Base-by-base conservation (phyloP, 1,284 basidiomycete species). In the Exsudoporus floridanus region DNA sequence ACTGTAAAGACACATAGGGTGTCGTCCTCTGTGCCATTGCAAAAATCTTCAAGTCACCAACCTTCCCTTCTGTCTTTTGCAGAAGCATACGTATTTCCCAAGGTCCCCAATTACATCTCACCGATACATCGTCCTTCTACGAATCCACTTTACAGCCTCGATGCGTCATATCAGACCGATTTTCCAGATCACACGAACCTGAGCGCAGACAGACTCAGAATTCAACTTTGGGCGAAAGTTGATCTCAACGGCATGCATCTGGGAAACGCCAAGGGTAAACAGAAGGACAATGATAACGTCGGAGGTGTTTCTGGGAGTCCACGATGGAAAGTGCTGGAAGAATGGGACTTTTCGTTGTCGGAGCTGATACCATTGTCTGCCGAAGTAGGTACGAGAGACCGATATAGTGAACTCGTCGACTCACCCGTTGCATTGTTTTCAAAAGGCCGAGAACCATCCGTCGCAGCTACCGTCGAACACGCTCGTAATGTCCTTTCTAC, bases 51-150 rank as follows among this genome's bases (percentile, higher is more conserved):
- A 30, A 57, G 56, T 46, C 55, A 63, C 18, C 57, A 62, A 16
- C 54, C 62, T 18, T 57, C 62, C 28, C 61, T 55, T 57, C 60
- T 61, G 19, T 60, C 63, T 25, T 60, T 61, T n/a, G 12, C 53
- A 14, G 65, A 54, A 40, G 39, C 39, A 38, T 33, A 37, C 58
- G 54, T 52, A 28, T 56, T 54, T 36, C 59, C 59, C 55, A 54
- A 57, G 38, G 63, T 73, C 2, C 84, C 86, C 1, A 78, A 86
- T 63, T 92, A 85, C 65, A 76, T 90, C 23, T 92, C 90, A 2
- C 73, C 79, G 0, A 75, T 87, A 45, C 87, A 90, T 60, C 74
- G 74, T 37, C 83, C 88, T 7, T 90, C 89, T 1, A 91, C 84
- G 5, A 90, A 90, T 64, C 90, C 91, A 0, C 68, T 71, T n/a